Conservation (phyloP, 2,329 filamentous ascomycete species). For the Neopestalotiopsis sp. region DNA sequence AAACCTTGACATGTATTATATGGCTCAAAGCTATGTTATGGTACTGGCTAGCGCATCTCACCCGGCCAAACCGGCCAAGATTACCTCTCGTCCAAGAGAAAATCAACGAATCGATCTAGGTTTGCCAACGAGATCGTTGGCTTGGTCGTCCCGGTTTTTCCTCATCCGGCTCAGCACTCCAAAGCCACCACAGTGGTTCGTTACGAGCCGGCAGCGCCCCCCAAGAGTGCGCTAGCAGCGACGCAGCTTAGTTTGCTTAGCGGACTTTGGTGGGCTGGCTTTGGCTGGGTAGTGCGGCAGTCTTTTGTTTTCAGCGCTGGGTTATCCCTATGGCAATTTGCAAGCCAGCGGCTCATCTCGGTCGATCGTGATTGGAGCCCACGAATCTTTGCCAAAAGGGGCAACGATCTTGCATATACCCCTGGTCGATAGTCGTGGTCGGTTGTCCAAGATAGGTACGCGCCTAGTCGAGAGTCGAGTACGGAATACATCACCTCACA, state of each 20-base stretch:
- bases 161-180: not conserved
- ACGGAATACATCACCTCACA: too few relatives aligned
- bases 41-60: not conserved
- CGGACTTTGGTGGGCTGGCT: not conserved
- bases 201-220: not conserved
- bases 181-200: not conserved
- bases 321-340: slow-evolving; percentile 6
- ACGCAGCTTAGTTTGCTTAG: not conserved
- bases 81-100: not conserved
- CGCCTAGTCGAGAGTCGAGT: too few relatives aligned
- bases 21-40: not conserved
- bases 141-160: not conserved
- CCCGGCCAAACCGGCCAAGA: not conserved
- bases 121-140: not conserved
- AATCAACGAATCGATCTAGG: not conserved
- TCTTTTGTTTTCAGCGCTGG: not conserved
- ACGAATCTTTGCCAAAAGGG: slow-evolving; percentile 15
- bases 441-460: slow-evolving; percentile 12
- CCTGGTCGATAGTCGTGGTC: slow-evolving; percentile 5
- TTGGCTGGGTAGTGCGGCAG: too few relatives aligned
- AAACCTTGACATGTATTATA: not conserved
- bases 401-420: slow-evolving; percentile 7
- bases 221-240: not conserved
- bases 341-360: slow-evolving; percentile 2
- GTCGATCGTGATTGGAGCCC: slow-evolving; percentile 12